Conservation (phyloP, 2,329 filamentous ascomycete species). For the Pseudogymnoascus sp. region DNA sequence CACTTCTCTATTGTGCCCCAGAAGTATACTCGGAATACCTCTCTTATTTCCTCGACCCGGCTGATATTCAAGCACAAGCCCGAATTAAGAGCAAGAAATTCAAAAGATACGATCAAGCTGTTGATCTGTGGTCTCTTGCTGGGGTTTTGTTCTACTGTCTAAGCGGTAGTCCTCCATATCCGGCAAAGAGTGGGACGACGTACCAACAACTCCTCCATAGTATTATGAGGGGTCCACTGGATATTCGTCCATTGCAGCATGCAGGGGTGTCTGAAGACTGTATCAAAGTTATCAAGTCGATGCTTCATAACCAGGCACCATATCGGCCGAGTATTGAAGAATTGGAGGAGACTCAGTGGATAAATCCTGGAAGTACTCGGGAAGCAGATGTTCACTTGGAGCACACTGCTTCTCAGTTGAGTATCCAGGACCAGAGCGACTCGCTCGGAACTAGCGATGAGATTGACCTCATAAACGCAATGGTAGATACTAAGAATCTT, state of each 20-base stretch:
- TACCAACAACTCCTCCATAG: constrained; percentile 73
- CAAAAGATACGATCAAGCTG: constrained; percentile 77
- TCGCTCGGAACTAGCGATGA: constrained; percentile 18
- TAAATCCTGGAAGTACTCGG: constrained; percentile 32
- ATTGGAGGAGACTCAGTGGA: constrained; percentile 68
- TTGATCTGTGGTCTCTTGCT: constrained; percentile 94
- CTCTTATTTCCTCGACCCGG: constrained; percentile 61
- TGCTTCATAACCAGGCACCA: constrained; percentile 74
- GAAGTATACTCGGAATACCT: constrained; percentile 79
- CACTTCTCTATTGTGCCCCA: constrained; percentile 88
- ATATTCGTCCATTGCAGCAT: constrained; percentile 54
- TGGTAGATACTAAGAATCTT: constrained; percentile 10
- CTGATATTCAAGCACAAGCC: constrained; percentile 35
- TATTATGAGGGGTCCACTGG: constrained; percentile 72
- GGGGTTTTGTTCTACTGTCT: constrained; percentile 85
- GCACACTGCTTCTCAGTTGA: constrained; percentile 26
- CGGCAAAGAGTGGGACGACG: constrained; percentile 64
- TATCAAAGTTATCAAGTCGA: constrained; percentile 66
- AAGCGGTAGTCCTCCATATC: constrained; percentile 73
- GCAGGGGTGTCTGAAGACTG: constrained; percentile 55
- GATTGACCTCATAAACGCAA: constrained; percentile 10
- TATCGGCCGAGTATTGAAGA: constrained; percentile 64
- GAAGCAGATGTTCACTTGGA: constrained; percentile 20
- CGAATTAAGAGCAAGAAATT: constrained; percentile 24
- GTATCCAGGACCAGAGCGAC: constrained; percentile 17